phyloP scores from a whole-genome alignment of 2,329 filamentous ascomycete genomes.

The Scleromitrula shiraiana region DNA sequence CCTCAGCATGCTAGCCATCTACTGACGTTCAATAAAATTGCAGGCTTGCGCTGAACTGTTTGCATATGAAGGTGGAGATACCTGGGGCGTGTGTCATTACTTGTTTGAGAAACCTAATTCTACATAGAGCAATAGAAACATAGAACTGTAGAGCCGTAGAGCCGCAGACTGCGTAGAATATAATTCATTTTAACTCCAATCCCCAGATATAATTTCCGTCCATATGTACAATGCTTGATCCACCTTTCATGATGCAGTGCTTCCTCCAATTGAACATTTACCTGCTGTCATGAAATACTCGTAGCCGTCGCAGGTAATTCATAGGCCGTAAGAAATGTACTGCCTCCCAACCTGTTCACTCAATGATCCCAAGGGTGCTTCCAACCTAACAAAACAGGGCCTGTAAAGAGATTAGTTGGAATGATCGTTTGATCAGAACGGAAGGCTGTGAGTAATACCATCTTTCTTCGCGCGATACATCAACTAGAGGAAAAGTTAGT shows the following conservation, averaged over 20 bases:
- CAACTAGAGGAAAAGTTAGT: conserved; percentile 48
- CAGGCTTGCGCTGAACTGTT: conserved; percentile 58
- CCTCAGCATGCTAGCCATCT: no score
- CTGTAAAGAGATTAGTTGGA: conserved; percentile 31
- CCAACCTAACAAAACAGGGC: conserved; percentile 76
- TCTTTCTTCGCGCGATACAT: conserved; percentile 98
- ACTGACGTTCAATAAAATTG: neutral
- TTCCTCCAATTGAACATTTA: neutral
- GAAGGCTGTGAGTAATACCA: conserved; percentile 40
- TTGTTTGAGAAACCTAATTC: conserved; percentile 50
- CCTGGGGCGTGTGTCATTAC: conserved; percentile 60
- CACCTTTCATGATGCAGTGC: neutral
- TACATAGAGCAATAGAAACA: conserved; percentile 1
- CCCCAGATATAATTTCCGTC: conserved; percentile 10
- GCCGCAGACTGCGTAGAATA: conserved; percentile 5
- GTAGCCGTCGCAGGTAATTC: neutral
- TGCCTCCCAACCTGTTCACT: conserved; percentile 26
- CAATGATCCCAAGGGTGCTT: conserved; percentile 97
- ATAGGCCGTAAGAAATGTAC: neutral
- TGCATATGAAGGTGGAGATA: conserved; percentile 55
- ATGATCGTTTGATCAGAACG: neutral
- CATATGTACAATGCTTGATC: conserved; percentile 12
- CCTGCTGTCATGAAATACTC: no score
- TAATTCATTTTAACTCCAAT: conserved; percentile 6
- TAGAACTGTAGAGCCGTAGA: conserved; percentile 1